Percentiles rank a stretch among this genome's conserved stretches.
These are phyloP conservation scores for Adansonia madagascariensis DNA, from an alignment of 441 rosid genomes.

Conservation along the genomic window DNA sequence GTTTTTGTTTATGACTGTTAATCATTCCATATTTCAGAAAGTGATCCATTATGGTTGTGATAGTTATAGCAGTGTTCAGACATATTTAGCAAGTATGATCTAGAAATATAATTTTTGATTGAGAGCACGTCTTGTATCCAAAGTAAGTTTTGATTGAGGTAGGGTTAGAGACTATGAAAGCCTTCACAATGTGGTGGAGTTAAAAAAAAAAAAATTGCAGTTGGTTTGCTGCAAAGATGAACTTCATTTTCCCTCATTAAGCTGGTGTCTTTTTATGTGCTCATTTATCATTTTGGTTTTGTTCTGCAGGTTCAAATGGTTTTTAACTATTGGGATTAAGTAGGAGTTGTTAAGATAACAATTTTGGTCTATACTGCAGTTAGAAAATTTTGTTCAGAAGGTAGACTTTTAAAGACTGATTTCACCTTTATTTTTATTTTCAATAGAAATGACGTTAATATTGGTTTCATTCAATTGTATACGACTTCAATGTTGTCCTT, in stretches of 20 bases:
- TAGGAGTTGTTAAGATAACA: conserved; percentile 31
- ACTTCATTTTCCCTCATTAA: background rate
- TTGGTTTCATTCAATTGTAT: conserved; percentile 43
- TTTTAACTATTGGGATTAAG: conserved; percentile 8
- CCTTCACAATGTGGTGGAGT: no score
- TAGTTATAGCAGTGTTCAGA: background rate
- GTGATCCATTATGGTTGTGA: background rate
- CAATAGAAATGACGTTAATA: conserved; percentile 27
- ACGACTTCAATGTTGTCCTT: conserved; percentile 29
- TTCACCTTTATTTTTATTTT: conserved; percentile 16
- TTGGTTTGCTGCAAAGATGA: background rate
- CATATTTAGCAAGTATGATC: background rate
- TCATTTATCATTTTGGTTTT: conserved; percentile 25
- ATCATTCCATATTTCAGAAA: background rate
- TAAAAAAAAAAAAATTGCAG: background rate
- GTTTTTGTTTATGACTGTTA: background rate
- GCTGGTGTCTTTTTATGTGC: background rate
- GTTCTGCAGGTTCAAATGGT: conserved; percentile 36
- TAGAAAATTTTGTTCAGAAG: conserved; percentile 34
- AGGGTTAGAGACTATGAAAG: background rate
- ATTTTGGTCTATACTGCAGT: conserved; percentile 40
- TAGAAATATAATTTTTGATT: background rate
- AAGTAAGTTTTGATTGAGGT: background rate
- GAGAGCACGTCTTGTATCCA: background rate
- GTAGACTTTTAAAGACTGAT: conserved; percentile 29